phyloP scores from a whole-genome alignment of 2,329 filamentous ascomycete species.

The Botrytis fragariae region DNA sequence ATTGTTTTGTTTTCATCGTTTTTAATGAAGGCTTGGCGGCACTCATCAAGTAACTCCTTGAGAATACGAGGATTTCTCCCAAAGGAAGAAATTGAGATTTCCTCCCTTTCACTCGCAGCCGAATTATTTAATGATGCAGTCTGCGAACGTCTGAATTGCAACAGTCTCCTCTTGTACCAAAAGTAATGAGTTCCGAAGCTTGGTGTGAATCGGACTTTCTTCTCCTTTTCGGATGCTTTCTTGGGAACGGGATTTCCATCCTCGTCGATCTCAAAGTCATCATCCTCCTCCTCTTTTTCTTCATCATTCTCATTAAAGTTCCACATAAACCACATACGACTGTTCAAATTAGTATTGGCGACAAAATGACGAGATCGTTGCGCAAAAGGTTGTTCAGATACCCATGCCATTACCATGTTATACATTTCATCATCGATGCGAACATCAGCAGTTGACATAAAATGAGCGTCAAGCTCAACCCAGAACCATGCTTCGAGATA shows the following conservation, averaged over 20 bases:
- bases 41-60: conserved; percentile 61
- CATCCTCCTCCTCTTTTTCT: conserved; percentile 46
- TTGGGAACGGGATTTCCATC: conserved; percentile 28
- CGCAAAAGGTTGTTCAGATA: conserved; percentile 60
- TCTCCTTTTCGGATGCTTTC: conserved; percentile 37
- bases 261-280: conserved; percentile 30
- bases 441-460: conserved; percentile 66
- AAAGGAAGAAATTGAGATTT: conserved; percentile 59
- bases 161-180: conserved; percentile 58
- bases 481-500: conserved; percentile 52
- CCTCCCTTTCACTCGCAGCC: conserved; percentile 52
- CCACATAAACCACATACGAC: conserved; percentile 50
- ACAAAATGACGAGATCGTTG: conserved; percentile 59
- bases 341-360: conserved; percentile 61
- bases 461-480: conserved; percentile 49
- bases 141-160: conserved; percentile 56
- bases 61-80: conserved; percentile 59
- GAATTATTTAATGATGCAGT: conserved; percentile 45
- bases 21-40: conserved; percentile 53
- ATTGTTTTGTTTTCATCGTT: conserved; percentile 61
- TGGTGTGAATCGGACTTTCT: conserved; percentile 59
- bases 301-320: conserved; percentile 44
- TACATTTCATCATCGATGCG: conserved; percentile 70
- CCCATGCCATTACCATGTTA: conserved; percentile 70
- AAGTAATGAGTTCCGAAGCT: conserved; percentile 67